Evolutionary conservation across 345 rosid genomes (phyloP).

Genomic region (Salix suchowensis): DNA sequence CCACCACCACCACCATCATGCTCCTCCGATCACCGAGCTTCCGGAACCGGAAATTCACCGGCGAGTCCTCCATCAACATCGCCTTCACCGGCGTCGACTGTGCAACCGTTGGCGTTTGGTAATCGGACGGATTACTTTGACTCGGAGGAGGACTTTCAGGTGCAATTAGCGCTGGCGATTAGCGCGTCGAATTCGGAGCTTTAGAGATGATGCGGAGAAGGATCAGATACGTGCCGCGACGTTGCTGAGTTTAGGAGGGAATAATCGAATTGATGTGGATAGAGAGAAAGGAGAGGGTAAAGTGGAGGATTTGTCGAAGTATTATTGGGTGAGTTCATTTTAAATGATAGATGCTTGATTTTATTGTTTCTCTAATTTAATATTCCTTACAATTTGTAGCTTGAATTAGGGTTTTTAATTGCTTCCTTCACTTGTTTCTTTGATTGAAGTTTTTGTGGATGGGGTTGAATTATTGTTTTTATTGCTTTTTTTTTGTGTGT

Average conservation of each 20-base stretch:
- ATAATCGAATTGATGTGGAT: constrained; percentile 40
- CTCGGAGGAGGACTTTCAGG: constrained; percentile 94
- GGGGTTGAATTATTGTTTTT: not conserved
- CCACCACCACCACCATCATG: constrained; percentile 30
- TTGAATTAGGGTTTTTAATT: constrained; percentile 15
- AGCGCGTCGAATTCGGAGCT: constrained; percentile 82
- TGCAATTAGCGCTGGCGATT: constrained; percentile 91
- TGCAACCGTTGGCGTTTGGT: not conserved
- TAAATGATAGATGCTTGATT: not conserved
- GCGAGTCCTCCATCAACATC: constrained; percentile 37
- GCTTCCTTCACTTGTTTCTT: not conserved
- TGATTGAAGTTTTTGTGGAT: constrained; percentile 4
- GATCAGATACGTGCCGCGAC: constrained; percentile 94
- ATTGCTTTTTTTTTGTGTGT: not conserved
- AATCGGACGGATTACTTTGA: constrained; percentile 54
- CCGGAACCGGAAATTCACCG: constrained; percentile 35
- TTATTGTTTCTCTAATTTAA: not conserved
- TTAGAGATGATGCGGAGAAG: constrained; percentile 61
- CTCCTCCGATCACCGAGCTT: constrained; percentile 48
- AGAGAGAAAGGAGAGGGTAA: constrained; percentile 56
- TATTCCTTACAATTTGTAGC: not conserved
- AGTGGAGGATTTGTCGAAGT: constrained; percentile 73
- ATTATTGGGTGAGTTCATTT: constrained; percentile 75
- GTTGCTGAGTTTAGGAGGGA: constrained; percentile 55
- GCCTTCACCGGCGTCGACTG: constrained; percentile 28